Conservation (phyloP, 2,329 filamentous ascomycete genomes). For the Sporothrix phasma region DNA sequence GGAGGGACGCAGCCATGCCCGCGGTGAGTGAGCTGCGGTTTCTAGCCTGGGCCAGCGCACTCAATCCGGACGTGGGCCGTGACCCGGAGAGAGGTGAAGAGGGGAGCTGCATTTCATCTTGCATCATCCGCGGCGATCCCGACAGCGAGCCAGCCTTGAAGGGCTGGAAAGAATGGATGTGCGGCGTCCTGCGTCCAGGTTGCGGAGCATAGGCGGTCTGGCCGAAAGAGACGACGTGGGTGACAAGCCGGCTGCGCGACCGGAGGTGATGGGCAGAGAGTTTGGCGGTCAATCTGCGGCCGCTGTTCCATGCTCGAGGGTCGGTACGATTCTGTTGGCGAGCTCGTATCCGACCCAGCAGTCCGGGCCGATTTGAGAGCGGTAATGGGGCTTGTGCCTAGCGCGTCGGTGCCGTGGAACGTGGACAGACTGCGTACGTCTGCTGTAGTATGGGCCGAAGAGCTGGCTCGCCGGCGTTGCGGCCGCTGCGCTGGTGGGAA, state of each 20-base stretch:
- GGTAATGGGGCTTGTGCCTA: slow-evolving; percentile 79
- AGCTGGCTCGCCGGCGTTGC: slow-evolving; percentile 42
- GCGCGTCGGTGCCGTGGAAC: slow-evolving; percentile 68
- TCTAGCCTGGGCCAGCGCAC: slow-evolving; percentile 46
- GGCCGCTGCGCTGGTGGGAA: slow-evolving; percentile 44
- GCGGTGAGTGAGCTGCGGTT: slow-evolving; percentile 65
- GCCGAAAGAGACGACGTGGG: slow-evolving; percentile 21
- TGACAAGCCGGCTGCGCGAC: background rate
- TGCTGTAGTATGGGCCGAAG: slow-evolving; percentile 37
- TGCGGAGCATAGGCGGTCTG: slow-evolving; percentile 30
- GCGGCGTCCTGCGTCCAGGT: slow-evolving; percentile 52
- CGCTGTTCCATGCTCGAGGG: slow-evolving; percentile 35
- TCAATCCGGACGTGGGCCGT: slow-evolving; percentile 38
- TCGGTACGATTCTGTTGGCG: slow-evolving; percentile 40
- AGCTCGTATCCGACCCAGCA: slow-evolving; percentile 52
- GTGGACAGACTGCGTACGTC: slow-evolving; percentile 82
- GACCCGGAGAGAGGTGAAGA: slow-evolving; percentile 43
- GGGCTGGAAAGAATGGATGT: slow-evolving; percentile 86
- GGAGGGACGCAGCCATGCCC: slow-evolving; percentile 63
- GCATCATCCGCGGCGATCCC: slow-evolving; percentile 57
- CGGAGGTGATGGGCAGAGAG: slow-evolving; percentile 42
- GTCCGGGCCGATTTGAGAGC: slow-evolving; percentile 61
- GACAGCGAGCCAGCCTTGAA: slow-evolving; percentile 97
- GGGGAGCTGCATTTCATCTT: slow-evolving; percentile 42
- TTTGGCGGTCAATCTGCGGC: slow-evolving; percentile 31